Evolutionary conservation across 2,329 filamentous ascomycete genomes (phyloP).

Genomic region (Bertia moriformis): DNA sequence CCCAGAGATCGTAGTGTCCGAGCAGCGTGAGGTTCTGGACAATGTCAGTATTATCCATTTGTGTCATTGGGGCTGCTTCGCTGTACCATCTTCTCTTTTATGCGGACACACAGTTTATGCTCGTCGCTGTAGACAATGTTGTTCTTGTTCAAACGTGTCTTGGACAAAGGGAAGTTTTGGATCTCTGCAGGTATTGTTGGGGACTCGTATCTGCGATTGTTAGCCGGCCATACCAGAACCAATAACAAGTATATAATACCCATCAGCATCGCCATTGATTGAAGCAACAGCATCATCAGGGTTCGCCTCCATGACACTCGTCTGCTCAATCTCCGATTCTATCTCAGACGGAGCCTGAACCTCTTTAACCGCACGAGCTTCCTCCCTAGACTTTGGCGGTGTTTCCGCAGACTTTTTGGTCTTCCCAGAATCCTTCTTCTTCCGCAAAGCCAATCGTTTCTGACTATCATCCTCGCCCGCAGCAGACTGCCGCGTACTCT

Average conservation of each 20-base stretch:
- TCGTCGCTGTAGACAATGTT: conserved; percentile 20
- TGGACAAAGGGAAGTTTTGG: conserved; percentile 22
- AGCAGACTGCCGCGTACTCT: not conserved
- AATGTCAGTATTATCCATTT: conserved; percentile 6
- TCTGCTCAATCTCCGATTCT: no score
- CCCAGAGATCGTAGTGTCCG: conserved; percentile 42
- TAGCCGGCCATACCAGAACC: conserved; percentile 5
- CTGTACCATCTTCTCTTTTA: conserved; percentile 20
- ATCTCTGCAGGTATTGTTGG: conserved; percentile 12
- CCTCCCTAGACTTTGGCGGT: no score
- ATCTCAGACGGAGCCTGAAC: no score
- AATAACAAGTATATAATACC: conserved; percentile 5
- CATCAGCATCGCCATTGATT: conserved; percentile 11
- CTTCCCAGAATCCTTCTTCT: conserved; percentile 2
- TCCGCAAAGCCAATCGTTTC: not conserved
- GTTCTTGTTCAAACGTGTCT: conserved; percentile 16
- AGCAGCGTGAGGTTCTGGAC: conserved; percentile 22
- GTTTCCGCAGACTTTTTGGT: no score
- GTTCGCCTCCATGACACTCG: conserved; percentile 5
- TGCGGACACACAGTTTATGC: conserved; percentile 18
- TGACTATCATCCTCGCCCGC: not conserved
- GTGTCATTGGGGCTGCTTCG: not conserved
- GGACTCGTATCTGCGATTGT: conserved; percentile 12
- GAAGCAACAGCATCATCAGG: conserved; percentile 8
- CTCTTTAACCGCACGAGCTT: no score